phyloP scores from a whole-genome alignment of 140 eudicot species.

The Senecio squalidus region DNA sequence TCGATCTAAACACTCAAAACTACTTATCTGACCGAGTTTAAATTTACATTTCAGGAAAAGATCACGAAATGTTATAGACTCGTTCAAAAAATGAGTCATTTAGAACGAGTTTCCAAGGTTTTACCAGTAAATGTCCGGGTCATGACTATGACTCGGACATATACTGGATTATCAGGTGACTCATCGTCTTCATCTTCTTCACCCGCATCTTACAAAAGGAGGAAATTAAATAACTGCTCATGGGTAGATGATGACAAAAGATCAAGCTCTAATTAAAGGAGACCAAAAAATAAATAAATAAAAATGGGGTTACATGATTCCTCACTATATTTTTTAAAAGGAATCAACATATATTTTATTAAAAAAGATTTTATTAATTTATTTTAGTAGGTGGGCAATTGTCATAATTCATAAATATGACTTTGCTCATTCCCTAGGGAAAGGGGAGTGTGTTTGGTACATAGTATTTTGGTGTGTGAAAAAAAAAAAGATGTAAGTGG shows the following conservation, averaged over 20 bases:
- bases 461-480: conserved; percentile 50
- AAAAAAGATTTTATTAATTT: conserved; percentile 40
- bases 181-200: conserved; percentile 55
- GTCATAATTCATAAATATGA: conserved; percentile 60
- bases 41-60: conserved; percentile 44
- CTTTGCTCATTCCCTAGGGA: conserved; percentile 85
- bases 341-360: conserved; percentile 12
- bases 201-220: conserved; percentile 52
- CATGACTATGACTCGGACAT: conserved; percentile 51
- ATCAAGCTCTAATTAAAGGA: conserved; percentile 43
- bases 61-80: conserved; percentile 49
- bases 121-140: conserved; percentile 61
- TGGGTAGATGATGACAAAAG: conserved; percentile 76
- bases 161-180: conserved; percentile 39
- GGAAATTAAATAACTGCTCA: conserved; percentile 55
- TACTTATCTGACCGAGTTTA: background rate
- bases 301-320: conserved; percentile 30
- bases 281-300: conserved; percentile 14
- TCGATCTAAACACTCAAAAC: background rate
- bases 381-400: conserved; percentile 34
- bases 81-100: conserved; percentile 35
- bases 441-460: conserved; percentile 59
- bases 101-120: conserved; percentile 32
- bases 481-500: conserved; percentile 26
- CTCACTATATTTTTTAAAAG: conserved; percentile 51